These are phyloP conservation scores for Penicillium brevicompactum DNA, from an alignment of 2,329 filamentous ascomycete genomes.

Conservation along the genomic window DNA sequence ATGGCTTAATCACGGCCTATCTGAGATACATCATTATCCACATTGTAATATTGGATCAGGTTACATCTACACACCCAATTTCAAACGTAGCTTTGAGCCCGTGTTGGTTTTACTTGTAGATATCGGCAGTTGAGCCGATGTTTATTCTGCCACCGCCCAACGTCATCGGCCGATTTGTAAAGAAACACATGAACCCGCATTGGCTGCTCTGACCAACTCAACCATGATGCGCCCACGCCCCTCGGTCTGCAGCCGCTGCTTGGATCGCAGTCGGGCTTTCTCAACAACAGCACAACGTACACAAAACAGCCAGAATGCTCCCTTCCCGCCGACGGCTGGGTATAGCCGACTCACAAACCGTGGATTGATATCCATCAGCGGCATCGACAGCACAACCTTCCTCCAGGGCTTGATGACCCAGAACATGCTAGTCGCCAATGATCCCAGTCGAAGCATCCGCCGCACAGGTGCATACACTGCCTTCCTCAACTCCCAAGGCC, in stretches of 20 bases:
- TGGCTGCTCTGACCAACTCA: slow-evolving; percentile 12
- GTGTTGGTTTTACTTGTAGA: not conserved
- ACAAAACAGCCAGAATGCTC: slow-evolving; percentile 27
- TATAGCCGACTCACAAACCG: slow-evolving; percentile 67
- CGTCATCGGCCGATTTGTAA: slow-evolving; percentile 31
- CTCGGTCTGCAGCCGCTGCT: slow-evolving; percentile 34
- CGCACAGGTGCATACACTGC: slow-evolving; percentile 70
- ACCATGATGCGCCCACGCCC: slow-evolving; percentile 37
- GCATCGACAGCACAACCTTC: slow-evolving; percentile 78
- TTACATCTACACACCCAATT: not conserved
- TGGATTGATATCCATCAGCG: slow-evolving; percentile 75
- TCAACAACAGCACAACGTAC: slow-evolving; percentile 27
- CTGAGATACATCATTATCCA: not conserved
- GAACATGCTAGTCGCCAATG: slow-evolving; percentile 58
- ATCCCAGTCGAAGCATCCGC: slow-evolving; percentile 38
- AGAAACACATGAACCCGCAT: slow-evolving; percentile 18
- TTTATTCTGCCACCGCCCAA: slow-evolving; percentile 35
- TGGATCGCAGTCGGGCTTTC: slow-evolving; percentile 30
- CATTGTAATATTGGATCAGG: not conserved
- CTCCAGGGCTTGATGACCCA: slow-evolving; percentile 86
- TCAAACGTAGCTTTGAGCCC: not conserved
- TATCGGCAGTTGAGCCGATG: not conserved
- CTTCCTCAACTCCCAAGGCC: slow-evolving; percentile 82
- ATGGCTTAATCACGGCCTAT: not conserved
- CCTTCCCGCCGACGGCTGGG: slow-evolving; percentile 45